phyloP scores from a whole-genome alignment of 2,329 filamentous ascomycete genomes.

The Lachnellula hyalina region DNA sequence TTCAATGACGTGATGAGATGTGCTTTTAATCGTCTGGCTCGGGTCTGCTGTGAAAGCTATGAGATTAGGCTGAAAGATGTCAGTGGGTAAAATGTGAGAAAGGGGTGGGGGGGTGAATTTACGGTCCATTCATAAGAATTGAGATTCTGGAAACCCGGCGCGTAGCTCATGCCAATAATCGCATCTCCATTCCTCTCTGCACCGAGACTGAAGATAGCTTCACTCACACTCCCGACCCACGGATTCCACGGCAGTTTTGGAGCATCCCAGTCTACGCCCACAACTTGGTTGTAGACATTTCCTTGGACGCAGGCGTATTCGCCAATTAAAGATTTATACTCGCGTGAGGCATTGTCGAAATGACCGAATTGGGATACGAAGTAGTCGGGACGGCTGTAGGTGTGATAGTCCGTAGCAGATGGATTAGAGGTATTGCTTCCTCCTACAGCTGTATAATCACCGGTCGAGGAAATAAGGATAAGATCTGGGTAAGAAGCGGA shows the following conservation, averaged over 20 bases:
- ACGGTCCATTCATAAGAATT: conserved; percentile 27
- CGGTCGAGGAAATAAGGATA: conserved; percentile 36
- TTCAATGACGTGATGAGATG: conserved; percentile 46
- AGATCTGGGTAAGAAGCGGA: conserved; percentile 35
- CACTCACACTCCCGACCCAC: conserved; percentile 26
- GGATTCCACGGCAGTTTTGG: conserved; percentile 14
- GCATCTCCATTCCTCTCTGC: conserved; percentile 25
- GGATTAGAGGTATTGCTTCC: background rate
- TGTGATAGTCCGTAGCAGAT: conserved; percentile 22
- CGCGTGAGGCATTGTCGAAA: conserved; percentile 18
- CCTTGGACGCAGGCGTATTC: conserved; percentile 27
- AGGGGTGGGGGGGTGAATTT: conserved; percentile 6
- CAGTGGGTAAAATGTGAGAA: background rate
- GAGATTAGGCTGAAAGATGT: conserved; percentile 22
- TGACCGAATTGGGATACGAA: conserved; percentile 19
- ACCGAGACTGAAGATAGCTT: conserved; percentile 24
- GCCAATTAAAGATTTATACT: conserved; percentile 22
- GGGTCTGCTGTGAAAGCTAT: conserved; percentile 35
- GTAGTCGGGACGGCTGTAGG: conserved; percentile 23
- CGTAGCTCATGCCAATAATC: conserved; percentile 24
- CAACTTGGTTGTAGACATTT: conserved; percentile 9
- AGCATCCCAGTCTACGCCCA: conserved; percentile 12
- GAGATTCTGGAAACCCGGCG: conserved; percentile 27
- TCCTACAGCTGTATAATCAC: conserved; percentile 15
- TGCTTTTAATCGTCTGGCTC: conserved; percentile 43